Evolutionary conservation across 176 grass and related monocot genomes (phyloP).

Genomic region (Dactylis glomerata): DNA sequence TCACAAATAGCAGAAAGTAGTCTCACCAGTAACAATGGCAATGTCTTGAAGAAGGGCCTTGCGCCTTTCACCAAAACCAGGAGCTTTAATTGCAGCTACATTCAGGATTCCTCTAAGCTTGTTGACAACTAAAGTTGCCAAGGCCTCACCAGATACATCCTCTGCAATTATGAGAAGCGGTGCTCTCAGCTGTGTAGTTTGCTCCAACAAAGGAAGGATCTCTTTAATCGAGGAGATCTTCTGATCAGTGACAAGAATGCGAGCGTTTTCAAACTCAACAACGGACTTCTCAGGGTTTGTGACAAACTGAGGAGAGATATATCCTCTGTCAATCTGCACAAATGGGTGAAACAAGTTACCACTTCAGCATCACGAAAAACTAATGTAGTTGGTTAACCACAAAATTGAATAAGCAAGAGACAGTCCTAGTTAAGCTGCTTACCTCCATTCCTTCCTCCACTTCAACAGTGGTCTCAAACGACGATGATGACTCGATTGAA

Average conservation of each 20-base stretch:
- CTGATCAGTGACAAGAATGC: slow-evolving; percentile 90
- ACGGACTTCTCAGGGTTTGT: slow-evolving; percentile 87
- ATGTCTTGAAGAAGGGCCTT: slow-evolving; percentile 95
- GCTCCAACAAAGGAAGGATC: slow-evolving; percentile 81
- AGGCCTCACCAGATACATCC: slow-evolving; percentile 81
- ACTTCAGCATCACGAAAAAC: background rate
- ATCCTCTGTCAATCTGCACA: slow-evolving; percentile 82
- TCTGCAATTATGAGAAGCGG: slow-evolving; percentile 91
- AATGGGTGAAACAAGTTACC: background rate
- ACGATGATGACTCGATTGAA: slow-evolving; percentile 85
- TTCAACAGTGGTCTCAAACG: slow-evolving; percentile 88
- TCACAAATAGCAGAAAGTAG: slow-evolving; percentile 3
- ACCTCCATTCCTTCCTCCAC: slow-evolving; percentile 99
- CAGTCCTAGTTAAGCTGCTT: background rate
- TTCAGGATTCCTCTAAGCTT: slow-evolving; percentile 90
- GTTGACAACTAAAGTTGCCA: slow-evolving; percentile 91
- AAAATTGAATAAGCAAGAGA: background rate
- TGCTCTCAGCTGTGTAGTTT: slow-evolving; percentile 78
- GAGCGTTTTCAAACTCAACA: slow-evolving; percentile 88
- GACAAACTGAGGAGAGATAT: slow-evolving; percentile 90
- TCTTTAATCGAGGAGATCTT: slow-evolving; percentile 95
- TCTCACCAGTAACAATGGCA: slow-evolving; percentile 80
- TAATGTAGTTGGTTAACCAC: background rate
- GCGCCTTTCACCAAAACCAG: slow-evolving; percentile 85
- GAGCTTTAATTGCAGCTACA: slow-evolving; percentile 92